Conservation (phyloP, 2,329 filamentous ascomycete species). For the Sporothrix phasma region DNA sequence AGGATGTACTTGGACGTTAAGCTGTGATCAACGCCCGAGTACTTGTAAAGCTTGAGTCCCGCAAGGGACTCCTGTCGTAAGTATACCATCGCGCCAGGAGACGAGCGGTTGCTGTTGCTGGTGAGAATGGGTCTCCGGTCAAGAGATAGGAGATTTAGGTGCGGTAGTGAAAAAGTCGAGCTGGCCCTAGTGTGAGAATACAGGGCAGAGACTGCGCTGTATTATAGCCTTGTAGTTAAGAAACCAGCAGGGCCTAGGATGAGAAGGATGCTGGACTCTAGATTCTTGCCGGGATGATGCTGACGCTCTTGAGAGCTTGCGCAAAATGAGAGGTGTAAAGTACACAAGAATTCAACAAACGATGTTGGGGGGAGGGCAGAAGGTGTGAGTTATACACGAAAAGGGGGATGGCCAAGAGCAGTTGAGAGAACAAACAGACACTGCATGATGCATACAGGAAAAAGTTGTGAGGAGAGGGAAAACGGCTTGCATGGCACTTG, state of each 20-base stretch:
- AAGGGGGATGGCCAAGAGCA: not conserved
- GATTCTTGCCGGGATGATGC: not conserved
- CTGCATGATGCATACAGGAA: not conserved
- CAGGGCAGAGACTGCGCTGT: too few species aligned
- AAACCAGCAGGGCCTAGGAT: not conserved
- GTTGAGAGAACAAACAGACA: not conserved
- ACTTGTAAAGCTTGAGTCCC: constrained; percentile 89
- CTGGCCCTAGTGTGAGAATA: not conserved
- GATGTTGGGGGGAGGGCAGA: not conserved
- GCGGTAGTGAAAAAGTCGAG: not conserved
- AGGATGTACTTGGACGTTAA: constrained; percentile 84
- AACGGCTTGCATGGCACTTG: not conserved
- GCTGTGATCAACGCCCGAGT: constrained; percentile 83
- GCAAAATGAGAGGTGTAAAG: not conserved
- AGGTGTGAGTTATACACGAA: not conserved
- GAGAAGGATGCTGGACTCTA: not conserved
- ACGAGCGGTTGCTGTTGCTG: not conserved
- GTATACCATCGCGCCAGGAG: constrained; percentile 62
- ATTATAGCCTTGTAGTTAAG: not conserved
- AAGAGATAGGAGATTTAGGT: not conserved
- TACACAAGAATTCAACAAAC: not conserved
- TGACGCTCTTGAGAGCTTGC: not conserved
- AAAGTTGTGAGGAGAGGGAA: not conserved
- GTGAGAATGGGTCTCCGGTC: not conserved
- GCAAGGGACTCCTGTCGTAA: constrained; percentile 84